A percentile compares a stretch with the other conserved stretches of the same genome.
These are phyloP conservation scores for Aspergillus calidoustus DNA, from an alignment of 2,329 filamentous ascomycete species.

Conservation along the genomic window DNA sequence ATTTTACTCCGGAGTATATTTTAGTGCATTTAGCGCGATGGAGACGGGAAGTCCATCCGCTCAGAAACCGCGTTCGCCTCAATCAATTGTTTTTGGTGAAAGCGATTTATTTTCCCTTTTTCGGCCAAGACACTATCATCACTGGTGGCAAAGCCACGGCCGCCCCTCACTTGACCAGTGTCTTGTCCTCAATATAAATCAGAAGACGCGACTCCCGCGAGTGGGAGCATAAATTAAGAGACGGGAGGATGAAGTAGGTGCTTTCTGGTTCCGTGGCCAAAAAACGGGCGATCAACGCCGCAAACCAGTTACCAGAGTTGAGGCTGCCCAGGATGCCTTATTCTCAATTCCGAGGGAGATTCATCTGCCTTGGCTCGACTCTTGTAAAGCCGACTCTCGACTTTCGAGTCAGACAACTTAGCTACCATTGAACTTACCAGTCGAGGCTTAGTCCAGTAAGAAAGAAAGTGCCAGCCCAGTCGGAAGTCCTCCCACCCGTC, in stretches of 20 bases:
- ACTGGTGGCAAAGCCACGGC: conserved; percentile 19
- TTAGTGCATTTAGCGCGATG: conserved; percentile 8
- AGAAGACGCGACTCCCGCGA: neutral
- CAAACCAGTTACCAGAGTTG: conserved; percentile 6
- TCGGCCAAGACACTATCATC: conserved; percentile 20
- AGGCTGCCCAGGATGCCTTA: neutral
- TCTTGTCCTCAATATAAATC: neutral
- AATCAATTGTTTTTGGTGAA: neutral
- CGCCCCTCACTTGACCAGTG: conserved; percentile 18
- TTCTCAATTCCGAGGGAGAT: neutral
- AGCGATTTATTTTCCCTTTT: neutral
- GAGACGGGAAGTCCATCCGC: conserved; percentile 9
- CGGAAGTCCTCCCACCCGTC: conserved; percentile 5
- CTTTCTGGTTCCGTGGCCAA: conserved; percentile 1
- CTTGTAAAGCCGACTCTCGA: neutral
- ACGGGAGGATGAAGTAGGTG: neutral
- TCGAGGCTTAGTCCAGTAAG: neutral
- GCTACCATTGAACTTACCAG: neutral
- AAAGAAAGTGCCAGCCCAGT: conserved; percentile 6
- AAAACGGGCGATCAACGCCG: conserved; percentile 10
- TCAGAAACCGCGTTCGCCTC: neutral
- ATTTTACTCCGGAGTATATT: neutral
- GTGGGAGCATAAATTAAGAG: neutral
- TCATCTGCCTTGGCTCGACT: neutral
- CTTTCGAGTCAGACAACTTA: neutral